Evolutionary conservation across 345 rosid genomes (phyloP), one percentile per base, ranked within the genome.

Genomic region (Schrenkiella parvula): DNA sequence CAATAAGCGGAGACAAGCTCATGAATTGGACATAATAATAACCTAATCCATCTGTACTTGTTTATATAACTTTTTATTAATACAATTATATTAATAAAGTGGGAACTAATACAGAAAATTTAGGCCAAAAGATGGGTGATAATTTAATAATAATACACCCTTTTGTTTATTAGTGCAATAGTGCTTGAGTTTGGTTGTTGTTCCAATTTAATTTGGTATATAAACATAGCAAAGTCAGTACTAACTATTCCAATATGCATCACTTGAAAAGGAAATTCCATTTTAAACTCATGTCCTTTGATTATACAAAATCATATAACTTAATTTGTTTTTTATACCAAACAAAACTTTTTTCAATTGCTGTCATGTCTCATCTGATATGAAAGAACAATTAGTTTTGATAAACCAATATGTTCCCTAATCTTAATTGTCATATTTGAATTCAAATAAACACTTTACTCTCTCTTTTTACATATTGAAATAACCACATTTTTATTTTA

Each of bases 1-100:
- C 66, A 62, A 76, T 63, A 62, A 60, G 64, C 70, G 70, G 71
- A 76, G 71, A 63, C 75, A 76, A 54, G 73, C 65, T 76, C 59
- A 76, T 70, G 65, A 64, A 70, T 47, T 70, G 56, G 67, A 64
- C 58, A 62, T 72, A 63, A 29, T 29, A 53, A 47, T 75, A 62
- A 76, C 75, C 80, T 76, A 76, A 76, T 71, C 72, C 68, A 70
- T 70, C 28, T 77, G 76, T 76, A 57, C 61, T 76, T 76, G 71
- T 77, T 70, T 56, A 50, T 56, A 50, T 53, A 46, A 19, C 13
- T 44, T 64, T 32, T 64, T 22, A 50, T 50, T 50, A 50, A 6
- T 7, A 23, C n/a, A n/a, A n/a, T n/a, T 41, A 44, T 15, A 46
- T 42, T 74, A 68, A 62, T 52, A 63, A 55, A 63, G 55, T 46